These are phyloP conservation scores for Nigrospora oryzae DNA, from an alignment of 2,329 filamentous ascomycete species.

Conservation along the genomic window DNA sequence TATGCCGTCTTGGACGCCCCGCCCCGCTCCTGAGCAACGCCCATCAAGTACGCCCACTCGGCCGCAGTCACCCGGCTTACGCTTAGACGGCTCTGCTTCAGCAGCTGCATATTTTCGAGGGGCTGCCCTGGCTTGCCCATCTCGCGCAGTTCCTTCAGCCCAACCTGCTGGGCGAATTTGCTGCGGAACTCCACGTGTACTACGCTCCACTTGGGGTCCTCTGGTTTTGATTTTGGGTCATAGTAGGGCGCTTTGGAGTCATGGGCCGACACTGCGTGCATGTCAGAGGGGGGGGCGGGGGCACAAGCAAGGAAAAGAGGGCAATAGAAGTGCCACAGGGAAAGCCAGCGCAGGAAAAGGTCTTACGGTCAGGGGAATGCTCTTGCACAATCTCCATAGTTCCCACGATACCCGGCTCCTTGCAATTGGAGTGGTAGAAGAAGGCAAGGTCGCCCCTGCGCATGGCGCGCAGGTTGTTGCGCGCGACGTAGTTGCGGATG, in stretches of 20 bases:
- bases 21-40: slow-evolving; percentile 33
- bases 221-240: slow-evolving; percentile 63
- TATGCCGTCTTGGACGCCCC: slow-evolving; percentile 10
- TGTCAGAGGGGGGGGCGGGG: slow-evolving; percentile 8
- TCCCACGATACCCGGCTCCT: slow-evolving; percentile 78
- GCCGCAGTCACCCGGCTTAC: slow-evolving; percentile 58
- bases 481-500: slow-evolving; percentile 42
- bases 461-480: slow-evolving; percentile 89
- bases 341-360: background rate
- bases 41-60: slow-evolving; percentile 59
- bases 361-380: slow-evolving; percentile 67
- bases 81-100: slow-evolving; percentile 75
- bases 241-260: slow-evolving; percentile 72
- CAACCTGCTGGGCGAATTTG: slow-evolving; percentile 68
- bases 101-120: slow-evolving; percentile 70
- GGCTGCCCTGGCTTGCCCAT: slow-evolving; percentile 46
- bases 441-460: slow-evolving; percentile 86
- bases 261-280: slow-evolving; percentile 55
- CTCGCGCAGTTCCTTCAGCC: slow-evolving; percentile 62
- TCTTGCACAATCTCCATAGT: slow-evolving; percentile 85
- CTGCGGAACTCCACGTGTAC: slow-evolving; percentile 82
- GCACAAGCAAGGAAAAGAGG: background rate
- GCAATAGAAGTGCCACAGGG: background rate
- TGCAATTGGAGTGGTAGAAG: slow-evolving; percentile 95
- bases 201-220: slow-evolving; percentile 74